Percentiles rank a stretch among this genome's conserved stretches.
phyloP scores from a whole-genome alignment of 108 stramenopile genomes.

The Nannochloropsis oceanica region DNA sequence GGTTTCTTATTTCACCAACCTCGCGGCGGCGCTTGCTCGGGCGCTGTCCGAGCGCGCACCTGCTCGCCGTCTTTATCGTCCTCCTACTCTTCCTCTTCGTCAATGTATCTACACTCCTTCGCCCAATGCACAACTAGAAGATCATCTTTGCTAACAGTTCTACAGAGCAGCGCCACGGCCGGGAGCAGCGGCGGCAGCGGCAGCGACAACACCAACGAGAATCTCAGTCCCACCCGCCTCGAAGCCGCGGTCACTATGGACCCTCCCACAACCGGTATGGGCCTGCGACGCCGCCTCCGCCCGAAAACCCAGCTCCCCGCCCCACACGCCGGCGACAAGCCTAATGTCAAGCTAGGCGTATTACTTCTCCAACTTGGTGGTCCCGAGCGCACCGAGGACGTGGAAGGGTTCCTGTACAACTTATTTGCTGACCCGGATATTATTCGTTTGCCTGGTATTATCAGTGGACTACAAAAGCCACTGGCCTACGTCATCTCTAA shows the following conservation, averaged over 20 bases:
- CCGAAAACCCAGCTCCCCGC: background rate
- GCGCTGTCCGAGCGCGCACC: background rate
- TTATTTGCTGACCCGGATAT: slow-evolving; percentile 96
- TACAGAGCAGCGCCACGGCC: background rate
- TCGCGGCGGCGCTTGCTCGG: background rate
- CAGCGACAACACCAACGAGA: background rate
- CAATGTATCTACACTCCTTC: background rate
- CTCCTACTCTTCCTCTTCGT: no score
- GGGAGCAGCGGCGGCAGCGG: background rate
- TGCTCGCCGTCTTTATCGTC: background rate
- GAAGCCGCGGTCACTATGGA: background rate
- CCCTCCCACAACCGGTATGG: background rate
- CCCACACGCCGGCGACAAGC: background rate
- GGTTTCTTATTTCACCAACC: background rate
- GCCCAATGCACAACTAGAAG: background rate
- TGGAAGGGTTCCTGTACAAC: slow-evolving; percentile 73
- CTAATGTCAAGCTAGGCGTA: slow-evolving; percentile 51
- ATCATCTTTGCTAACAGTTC: background rate
- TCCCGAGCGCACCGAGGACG: slow-evolving; percentile 72
- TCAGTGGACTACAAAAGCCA: slow-evolving; percentile 18
- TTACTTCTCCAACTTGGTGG: slow-evolving; percentile 85
- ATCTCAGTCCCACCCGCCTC: background rate
- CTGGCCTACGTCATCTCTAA: slow-evolving; percentile 55
- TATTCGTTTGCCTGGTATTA: slow-evolving; percentile 49
- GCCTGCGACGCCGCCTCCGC: background rate